Conservation (phyloP, 148 eudicot species). For the Rhododendron molle region DNA sequence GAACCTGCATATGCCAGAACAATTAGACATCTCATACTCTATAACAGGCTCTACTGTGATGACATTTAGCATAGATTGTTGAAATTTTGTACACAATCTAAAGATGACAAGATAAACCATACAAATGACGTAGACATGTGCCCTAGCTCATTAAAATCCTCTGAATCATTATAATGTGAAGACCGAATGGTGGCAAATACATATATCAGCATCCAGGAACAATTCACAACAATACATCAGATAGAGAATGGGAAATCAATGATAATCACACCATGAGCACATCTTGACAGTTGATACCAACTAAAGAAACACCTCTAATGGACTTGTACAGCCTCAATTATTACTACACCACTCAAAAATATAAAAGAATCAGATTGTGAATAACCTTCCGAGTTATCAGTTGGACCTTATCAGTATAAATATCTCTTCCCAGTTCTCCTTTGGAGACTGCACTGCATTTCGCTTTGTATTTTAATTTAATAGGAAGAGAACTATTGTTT, state of each 20-base stretch:
- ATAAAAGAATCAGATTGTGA: not conserved
- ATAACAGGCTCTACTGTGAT: not conserved
- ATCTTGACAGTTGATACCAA: not conserved
- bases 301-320: not conserved
- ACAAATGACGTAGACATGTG: not conserved
- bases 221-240: not conserved
- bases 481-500: not conserved
- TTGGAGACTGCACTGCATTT: no score
- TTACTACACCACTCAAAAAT: not conserved
- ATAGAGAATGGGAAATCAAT: not conserved
- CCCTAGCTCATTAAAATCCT: not conserved
- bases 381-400: no score
- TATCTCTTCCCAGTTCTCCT: no score
- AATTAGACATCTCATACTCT: not conserved
- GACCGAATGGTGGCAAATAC: not conserved
- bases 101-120: not conserved
- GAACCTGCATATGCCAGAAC: conserved; percentile 35
- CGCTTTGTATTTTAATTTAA: no score
- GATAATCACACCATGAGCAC: not conserved
- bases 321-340: not conserved
- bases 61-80: not conserved
- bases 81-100: not conserved
- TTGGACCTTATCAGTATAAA: no score
- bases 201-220: not conserved
- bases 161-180: not conserved